phyloP scores from a whole-genome alignment of 164 flowering plant genomes.

The Chloranthus sessilifolius region DNA sequence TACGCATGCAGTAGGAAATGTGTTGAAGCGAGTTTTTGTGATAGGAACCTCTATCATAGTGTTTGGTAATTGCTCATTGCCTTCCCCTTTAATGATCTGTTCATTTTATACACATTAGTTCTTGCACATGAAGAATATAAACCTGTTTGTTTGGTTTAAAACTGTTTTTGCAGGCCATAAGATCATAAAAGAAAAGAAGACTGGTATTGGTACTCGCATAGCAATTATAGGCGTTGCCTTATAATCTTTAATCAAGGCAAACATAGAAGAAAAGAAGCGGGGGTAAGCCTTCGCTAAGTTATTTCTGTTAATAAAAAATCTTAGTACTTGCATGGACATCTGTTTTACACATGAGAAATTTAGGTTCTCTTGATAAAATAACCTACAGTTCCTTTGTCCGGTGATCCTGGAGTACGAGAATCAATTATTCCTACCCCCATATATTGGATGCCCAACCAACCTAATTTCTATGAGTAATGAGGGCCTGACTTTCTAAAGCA shows the following conservation, averaged over 20 bases:
- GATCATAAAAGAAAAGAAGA: conserved; percentile 62
- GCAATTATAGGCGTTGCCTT: conserved; percentile 76
- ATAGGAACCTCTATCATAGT: conserved; percentile 60
- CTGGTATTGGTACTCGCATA: conserved; percentile 67
- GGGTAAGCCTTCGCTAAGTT: conserved; percentile 33
- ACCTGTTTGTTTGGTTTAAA: too few species aligned
- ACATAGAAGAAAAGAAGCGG: conserved; percentile 51
- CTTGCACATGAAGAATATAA: too few species aligned
- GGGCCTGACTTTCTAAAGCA: too few species aligned
- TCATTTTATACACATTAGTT: not conserved
- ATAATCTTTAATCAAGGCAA: conserved; percentile 65
- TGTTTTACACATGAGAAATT: too few species aligned
- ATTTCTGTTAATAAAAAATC: not conserved
- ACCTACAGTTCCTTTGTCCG: too few species aligned
- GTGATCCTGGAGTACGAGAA: too few species aligned
- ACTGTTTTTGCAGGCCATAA: conserved; percentile 74
- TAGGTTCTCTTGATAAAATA: too few species aligned
- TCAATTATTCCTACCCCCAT: too few species aligned
- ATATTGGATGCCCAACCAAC: too few species aligned
- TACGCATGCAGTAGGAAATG: conserved; percentile 68
- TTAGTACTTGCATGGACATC: too few species aligned
- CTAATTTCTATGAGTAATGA: too few species aligned
- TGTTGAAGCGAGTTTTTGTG: conserved; percentile 56
- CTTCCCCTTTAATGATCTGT: not conserved
- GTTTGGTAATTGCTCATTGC: conserved; percentile 35